phyloP scores from a whole-genome alignment of 768 basidiomycete genomes.

The Mycena galopus region DNA sequence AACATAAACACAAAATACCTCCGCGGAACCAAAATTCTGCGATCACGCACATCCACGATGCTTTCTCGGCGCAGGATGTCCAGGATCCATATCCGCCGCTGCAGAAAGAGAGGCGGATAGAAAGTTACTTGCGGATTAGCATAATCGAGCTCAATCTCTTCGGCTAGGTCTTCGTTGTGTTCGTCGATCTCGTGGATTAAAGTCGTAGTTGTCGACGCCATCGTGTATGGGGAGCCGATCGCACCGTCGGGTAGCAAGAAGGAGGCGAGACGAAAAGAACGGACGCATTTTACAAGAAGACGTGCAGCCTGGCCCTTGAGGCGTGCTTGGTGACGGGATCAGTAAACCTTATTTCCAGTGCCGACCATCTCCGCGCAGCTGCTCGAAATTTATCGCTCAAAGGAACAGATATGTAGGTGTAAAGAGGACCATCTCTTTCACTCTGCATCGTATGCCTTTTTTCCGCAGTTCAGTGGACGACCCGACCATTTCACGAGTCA shows the following conservation, averaged over 20 bases:
- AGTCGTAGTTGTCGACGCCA: slow-evolving; percentile 13
- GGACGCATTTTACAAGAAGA: slow-evolving; percentile 16
- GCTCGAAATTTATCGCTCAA: no score
- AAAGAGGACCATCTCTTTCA: no score
- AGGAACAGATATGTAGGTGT: no score
- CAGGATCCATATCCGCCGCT: slow-evolving; percentile 80
- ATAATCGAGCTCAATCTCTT: slow-evolving; percentile 31
- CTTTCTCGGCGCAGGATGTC: slow-evolving; percentile 70
- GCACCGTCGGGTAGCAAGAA: neutral
- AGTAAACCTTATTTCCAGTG: no score
- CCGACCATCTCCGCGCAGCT: no score
- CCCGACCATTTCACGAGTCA: no score
- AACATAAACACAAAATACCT: slow-evolving; percentile 5
- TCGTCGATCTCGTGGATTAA: slow-evolving; percentile 32
- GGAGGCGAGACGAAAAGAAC: neutral
- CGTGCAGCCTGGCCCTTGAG: no score
- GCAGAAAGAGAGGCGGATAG: slow-evolving; percentile 74
- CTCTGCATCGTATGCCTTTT: no score
- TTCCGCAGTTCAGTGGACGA: no score
- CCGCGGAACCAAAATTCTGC: slow-evolving; percentile 10
- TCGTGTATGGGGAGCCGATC: neutral
- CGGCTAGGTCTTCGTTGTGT: slow-evolving; percentile 28
- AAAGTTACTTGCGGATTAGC: slow-evolving; percentile 70
- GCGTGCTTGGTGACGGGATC: no score
- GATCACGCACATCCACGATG: slow-evolving; percentile 61